A percentile compares a stretch with the other conserved stretches of the same genome.
Evolutionary conservation across 176 grass and related monocot species (phyloP).

Genomic region (Carex littledalei): DNA sequence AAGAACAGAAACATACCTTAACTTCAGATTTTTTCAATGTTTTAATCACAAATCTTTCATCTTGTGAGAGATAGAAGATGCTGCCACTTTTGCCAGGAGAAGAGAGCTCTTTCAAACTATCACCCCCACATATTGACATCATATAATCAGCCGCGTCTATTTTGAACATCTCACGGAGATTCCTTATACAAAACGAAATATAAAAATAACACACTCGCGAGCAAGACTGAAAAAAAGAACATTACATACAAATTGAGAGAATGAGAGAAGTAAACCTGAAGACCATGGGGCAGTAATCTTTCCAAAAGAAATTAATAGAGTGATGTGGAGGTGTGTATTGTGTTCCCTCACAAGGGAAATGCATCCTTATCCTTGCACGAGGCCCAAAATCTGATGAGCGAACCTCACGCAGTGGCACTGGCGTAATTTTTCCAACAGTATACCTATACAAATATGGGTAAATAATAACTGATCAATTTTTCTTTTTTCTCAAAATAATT

Average conservation of each 20-base stretch:
- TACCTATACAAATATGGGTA: slow-evolving; percentile 53
- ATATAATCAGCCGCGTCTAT: slow-evolving; percentile 99
- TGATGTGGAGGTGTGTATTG: slow-evolving; percentile 91
- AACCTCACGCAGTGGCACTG: slow-evolving; percentile 92
- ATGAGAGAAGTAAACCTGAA: slow-evolving; percentile 55
- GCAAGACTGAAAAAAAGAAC: neutral
- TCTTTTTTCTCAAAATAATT: neutral
- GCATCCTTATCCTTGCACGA: slow-evolving; percentile 85
- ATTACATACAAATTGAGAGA: slow-evolving; percentile 14
- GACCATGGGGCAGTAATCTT: slow-evolving; percentile 98
- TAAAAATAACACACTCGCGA: neutral
- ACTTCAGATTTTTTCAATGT: slow-evolving; percentile 83
- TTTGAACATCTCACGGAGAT: slow-evolving; percentile 97
- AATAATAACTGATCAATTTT: neutral
- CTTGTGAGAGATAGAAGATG: slow-evolving; percentile 97
- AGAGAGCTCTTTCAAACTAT: slow-evolving; percentile 96
- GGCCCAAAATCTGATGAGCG: slow-evolving; percentile 94
- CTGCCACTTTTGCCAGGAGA: slow-evolving; percentile 99
- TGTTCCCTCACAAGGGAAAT: slow-evolving; percentile 79
- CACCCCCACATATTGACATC: slow-evolving; percentile 97
- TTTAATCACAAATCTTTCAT: slow-evolving; percentile 98
- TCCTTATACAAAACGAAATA: slow-evolving; percentile 44
- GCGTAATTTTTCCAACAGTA: slow-evolving; percentile 95
- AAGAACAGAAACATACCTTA: slow-evolving; percentile 49
- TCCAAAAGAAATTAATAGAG: slow-evolving; percentile 95